A percentile compares a stretch with the other conserved stretches of the same genome.
phyloP scores from a whole-genome alignment of 352 stramenopile genomes.

The Peronosclerospora sorghi region DNA sequence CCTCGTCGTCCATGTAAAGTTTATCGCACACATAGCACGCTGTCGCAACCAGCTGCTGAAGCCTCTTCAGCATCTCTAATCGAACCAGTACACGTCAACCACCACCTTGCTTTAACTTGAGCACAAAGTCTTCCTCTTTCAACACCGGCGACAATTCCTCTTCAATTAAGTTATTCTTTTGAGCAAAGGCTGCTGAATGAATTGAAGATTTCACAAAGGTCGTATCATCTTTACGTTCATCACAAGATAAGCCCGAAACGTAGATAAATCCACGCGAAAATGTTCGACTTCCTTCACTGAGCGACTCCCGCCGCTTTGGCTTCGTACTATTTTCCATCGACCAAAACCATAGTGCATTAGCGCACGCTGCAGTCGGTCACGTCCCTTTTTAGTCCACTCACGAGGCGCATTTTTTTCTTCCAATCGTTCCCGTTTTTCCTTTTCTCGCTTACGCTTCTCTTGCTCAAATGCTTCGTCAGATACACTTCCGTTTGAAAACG shows the following conservation, averaged over 20 bases:
- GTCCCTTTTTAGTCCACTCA: slow-evolving; percentile 81
- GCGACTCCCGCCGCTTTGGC: slow-evolving; percentile 77
- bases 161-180: slow-evolving; percentile 62
- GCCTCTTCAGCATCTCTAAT: slow-evolving; percentile 75
- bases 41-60: slow-evolving; percentile 45
- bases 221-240: slow-evolving; percentile 70
- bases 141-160: slow-evolving; percentile 60
- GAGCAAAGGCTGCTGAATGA: slow-evolving; percentile 41
- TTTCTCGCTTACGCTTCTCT: slow-evolving; percentile 37
- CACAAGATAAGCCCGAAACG: slow-evolving; percentile 64
- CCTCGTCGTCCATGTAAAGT: slow-evolving; percentile 23
- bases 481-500: slow-evolving; percentile 56
- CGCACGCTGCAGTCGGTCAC: slow-evolving; percentile 71
- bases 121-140: slow-evolving; percentile 82
- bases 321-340: slow-evolving; percentile 82
- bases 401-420: slow-evolving; percentile 55
- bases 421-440: slow-evolving; percentile 35
- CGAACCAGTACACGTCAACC: slow-evolving; percentile 74
- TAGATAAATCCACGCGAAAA: slow-evolving; percentile 84
- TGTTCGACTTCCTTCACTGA: slow-evolving; percentile 72
- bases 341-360: slow-evolving; percentile 84
- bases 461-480: slow-evolving; percentile 49
- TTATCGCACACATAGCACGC: slow-evolving; percentile 55
- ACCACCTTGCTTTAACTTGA: slow-evolving; percentile 78
- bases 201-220: slow-evolving; percentile 77